phyloP scores from a whole-genome alignment of 768 basidiomycete genomes.

The Agaricus sinodeliciosus region DNA sequence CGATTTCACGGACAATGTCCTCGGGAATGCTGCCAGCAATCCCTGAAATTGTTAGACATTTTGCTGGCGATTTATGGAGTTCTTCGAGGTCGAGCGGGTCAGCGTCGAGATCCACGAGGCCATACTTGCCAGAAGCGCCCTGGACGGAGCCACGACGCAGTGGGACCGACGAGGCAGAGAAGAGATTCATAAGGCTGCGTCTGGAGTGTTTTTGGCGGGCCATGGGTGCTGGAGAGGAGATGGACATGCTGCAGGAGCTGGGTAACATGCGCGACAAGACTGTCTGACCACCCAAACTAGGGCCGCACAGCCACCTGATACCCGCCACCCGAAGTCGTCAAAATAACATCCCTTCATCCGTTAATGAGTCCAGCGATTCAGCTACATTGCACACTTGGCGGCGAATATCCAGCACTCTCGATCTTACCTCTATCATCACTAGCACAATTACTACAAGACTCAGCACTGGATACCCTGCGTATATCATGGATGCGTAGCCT shows the following conservation, averaged over 20 bases:
- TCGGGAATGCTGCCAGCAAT: conserved; percentile 26
- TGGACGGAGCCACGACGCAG: conserved; percentile 21
- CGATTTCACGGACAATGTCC: conserved; percentile 35
- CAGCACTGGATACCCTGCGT: no score
- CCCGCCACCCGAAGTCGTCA: no score
- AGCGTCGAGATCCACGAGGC: conserved; percentile 15
- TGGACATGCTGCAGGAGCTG: conserved; percentile 3
- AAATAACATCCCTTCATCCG: no score
- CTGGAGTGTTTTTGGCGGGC: conserved; percentile 12
- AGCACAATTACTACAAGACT: no score
- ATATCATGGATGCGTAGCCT: no score
- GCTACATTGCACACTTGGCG: no score
- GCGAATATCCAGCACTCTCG: no score
- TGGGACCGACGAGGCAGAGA: conserved; percentile 24
- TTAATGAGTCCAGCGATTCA: no score
- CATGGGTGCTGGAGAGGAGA: neutral
- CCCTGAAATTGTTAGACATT: neutral
- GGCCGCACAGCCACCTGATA: conserved; percentile 1
- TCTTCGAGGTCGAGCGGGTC: neutral
- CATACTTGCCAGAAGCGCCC: conserved; percentile 10
- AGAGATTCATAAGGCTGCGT: conserved; percentile 28
- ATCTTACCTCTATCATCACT: no score
- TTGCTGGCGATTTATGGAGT: neutral
- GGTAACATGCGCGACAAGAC: conserved; percentile 7
- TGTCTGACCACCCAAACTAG: conserved; percentile 6